These are phyloP conservation scores for Ascocoryne sarcoides DNA, from an alignment of 2,329 filamentous ascomycete species.

Conservation along the genomic window DNA sequence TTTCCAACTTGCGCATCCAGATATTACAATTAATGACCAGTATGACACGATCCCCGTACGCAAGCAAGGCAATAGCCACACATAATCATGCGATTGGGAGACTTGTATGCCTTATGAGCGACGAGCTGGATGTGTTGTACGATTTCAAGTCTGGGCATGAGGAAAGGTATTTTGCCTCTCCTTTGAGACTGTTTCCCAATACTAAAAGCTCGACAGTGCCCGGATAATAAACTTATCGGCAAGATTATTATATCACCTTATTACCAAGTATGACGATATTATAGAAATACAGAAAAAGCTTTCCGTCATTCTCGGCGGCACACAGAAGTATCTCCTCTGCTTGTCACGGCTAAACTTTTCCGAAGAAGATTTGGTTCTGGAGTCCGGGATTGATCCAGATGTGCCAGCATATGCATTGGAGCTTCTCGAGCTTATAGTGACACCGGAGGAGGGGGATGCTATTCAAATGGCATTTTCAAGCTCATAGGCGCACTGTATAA, in stretches of 20 bases:
- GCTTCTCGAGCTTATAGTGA: constrained; percentile 71
- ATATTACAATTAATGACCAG: constrained; percentile 46
- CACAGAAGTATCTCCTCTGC: constrained; percentile 73
- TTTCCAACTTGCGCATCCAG: constrained; percentile 24
- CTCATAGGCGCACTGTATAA: too few species aligned
- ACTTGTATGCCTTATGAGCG: constrained; percentile 66
- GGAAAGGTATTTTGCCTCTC: constrained; percentile 30
- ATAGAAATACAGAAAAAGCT: constrained; percentile 67
- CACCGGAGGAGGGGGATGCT: constrained; percentile 66
- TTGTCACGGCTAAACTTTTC: constrained; percentile 80
- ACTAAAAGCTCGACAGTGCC: constrained; percentile 21
- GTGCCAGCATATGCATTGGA: constrained; percentile 75
- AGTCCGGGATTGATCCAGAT: constrained; percentile 66
- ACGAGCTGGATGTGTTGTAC: constrained; percentile 57
- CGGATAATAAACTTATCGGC: constrained; percentile 50
- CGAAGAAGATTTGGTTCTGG: constrained; percentile 67
- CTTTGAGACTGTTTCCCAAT: constrained; percentile 2
- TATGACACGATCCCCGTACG: constrained; percentile 54
- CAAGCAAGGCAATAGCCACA: constrained; percentile 54
- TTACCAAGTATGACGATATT: constrained; percentile 49
- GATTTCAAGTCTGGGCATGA: constrained; percentile 31
- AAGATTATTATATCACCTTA: constrained; percentile 51
- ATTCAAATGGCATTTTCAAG: constrained; percentile 25
- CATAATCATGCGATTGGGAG: constrained; percentile 66
- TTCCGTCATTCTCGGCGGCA: constrained; percentile 57